These are phyloP conservation scores for Trichoderma arundinaceum DNA, from an alignment of 2,329 filamentous ascomycete species.

Conservation along the genomic window DNA sequence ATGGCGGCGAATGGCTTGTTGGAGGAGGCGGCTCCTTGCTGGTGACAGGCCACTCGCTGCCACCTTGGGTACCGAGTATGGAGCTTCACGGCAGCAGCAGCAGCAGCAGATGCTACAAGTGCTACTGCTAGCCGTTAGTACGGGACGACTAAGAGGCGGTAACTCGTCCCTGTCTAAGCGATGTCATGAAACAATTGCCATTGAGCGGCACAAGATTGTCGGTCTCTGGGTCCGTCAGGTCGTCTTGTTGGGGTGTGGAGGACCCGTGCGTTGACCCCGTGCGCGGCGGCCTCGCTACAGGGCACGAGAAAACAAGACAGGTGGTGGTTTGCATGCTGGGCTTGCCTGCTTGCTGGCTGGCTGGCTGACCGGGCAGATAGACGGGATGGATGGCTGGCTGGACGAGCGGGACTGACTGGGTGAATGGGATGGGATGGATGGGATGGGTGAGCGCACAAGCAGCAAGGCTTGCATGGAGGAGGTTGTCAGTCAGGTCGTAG, in stretches of 20 bases:
- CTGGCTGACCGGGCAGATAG: no score
- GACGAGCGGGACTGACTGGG: constrained; percentile 16
- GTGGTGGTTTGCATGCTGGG: background rate
- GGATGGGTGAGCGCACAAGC: no score
- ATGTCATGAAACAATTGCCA: background rate
- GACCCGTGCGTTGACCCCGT: no score
- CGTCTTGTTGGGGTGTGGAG: no score
- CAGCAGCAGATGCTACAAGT: background rate
- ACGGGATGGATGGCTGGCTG: constrained; percentile 12
- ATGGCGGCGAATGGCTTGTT: constrained; percentile 2
- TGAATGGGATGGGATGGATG: background rate
- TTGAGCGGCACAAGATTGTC: constrained; percentile 1
- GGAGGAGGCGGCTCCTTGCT: constrained; percentile 12
- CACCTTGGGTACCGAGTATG: constrained; percentile 2
- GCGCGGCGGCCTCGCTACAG: no score
- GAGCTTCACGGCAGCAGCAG: no score
- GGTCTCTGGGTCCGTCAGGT: no score
- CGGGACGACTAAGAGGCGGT: no score
- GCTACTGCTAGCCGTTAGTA: background rate
- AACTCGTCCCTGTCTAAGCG: background rate
- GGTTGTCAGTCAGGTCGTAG: constrained; percentile 26
- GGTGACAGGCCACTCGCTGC: background rate
- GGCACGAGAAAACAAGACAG: no score
- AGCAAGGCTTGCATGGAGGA: constrained; percentile 26
- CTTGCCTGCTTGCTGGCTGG: constrained; percentile 11